phyloP scores from a whole-genome alignment of 2,329 filamentous ascomycete genomes.

The Aspergillus sergii region DNA sequence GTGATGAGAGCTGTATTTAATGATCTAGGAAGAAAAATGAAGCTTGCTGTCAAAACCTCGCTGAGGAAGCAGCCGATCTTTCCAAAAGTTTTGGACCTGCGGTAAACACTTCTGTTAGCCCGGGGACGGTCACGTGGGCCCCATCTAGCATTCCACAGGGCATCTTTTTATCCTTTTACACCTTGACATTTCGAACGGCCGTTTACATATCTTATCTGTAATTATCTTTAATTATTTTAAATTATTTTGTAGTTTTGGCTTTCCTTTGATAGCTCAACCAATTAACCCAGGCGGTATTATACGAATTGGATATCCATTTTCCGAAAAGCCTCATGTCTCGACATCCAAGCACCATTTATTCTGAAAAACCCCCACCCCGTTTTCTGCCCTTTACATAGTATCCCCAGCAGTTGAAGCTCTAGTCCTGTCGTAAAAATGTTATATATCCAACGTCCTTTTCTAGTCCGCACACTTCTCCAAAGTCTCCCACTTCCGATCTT shows the following conservation, averaged over 20 bases:
- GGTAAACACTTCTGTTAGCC: conserved; percentile 28
- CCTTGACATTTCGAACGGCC: too few species aligned
- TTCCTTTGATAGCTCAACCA: background rate
- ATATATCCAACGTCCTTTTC: conserved; percentile 45
- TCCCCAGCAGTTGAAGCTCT: background rate
- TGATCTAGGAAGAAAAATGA: background rate
- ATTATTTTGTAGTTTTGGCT: background rate
- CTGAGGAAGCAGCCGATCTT: conserved; percentile 3
- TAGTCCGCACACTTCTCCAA: conserved; percentile 53
- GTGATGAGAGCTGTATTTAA: background rate
- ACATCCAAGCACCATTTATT: background rate
- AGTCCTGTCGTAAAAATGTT: conserved; percentile 53
- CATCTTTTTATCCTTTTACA: too few species aligned
- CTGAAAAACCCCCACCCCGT: background rate
- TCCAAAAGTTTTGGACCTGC: conserved; percentile 26
- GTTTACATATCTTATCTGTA: background rate
- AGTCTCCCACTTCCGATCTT: conserved; percentile 50
- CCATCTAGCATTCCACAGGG: background rate
- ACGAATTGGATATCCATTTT: background rate
- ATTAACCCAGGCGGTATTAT: background rate
- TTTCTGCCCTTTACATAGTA: background rate
- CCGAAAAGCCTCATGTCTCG: background rate
- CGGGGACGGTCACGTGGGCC: conserved; percentile 25
- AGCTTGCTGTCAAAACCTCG: background rate
- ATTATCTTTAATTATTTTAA: background rate